Percentiles rank a stretch among this genome's conserved stretches.
These are phyloP conservation scores for Cenchrus fungigraminus DNA, from an alignment of 176 grass and related monocot species.

Conservation along the genomic window DNA sequence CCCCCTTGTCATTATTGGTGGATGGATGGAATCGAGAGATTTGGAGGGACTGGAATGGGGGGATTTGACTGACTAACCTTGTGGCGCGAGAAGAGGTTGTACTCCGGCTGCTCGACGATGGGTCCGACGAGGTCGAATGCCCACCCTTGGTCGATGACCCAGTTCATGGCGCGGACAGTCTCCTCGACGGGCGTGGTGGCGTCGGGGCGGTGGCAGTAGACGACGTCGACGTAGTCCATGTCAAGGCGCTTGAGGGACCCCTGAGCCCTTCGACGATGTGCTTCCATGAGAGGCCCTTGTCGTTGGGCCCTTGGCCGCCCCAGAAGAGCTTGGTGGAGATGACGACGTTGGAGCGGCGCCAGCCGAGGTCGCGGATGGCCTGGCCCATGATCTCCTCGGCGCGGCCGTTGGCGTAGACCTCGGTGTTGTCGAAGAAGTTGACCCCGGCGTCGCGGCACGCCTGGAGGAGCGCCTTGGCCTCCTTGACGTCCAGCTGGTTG, in stretches of 20 bases:
- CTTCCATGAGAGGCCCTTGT: conserved; percentile 98
- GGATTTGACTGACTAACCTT: conserved; percentile 46
- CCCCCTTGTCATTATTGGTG: too few species aligned
- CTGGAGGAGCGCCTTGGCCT: too few species aligned
- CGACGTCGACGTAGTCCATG: conserved; percentile 91
- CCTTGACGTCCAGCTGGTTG: too few species aligned
- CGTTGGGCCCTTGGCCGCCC: conserved; percentile 91
- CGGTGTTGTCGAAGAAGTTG: conserved; percentile 99
- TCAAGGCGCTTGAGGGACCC: conserved; percentile 76
- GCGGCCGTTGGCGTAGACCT: conserved; percentile 88
- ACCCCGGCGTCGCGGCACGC: conserved; percentile 53
- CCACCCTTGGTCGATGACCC: conserved; percentile 87
- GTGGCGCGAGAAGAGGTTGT: conserved; percentile 95
- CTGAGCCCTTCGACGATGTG: conserved; percentile 86
- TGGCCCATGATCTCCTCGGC: conserved; percentile 99
- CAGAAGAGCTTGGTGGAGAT: conserved; percentile 99
- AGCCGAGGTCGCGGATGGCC: conserved; percentile 90
- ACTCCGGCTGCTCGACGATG: conserved; percentile 87
- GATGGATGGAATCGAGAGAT: too few species aligned
- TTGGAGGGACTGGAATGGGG: neutral
- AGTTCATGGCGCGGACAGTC: conserved; percentile 91
- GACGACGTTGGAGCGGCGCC: conserved; percentile 92
- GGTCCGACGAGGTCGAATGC: conserved; percentile 95
- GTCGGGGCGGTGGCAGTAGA: conserved; percentile 89
- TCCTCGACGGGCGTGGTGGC: conserved; percentile 81